Conservation (phyloP, 1,139 yeast species). For the Nakaseomyces glabratus region DNA sequence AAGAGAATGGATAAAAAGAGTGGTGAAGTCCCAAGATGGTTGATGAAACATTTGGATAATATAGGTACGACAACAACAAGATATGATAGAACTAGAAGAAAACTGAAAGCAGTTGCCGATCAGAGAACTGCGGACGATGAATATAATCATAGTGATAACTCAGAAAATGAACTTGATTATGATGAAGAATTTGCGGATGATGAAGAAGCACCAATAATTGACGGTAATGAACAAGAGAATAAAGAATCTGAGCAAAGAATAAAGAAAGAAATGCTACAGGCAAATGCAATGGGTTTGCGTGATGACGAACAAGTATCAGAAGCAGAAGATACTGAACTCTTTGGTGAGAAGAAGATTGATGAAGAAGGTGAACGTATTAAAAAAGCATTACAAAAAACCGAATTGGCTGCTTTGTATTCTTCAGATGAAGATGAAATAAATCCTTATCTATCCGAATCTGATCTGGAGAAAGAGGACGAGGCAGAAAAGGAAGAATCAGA, state of each 20-base stretch:
- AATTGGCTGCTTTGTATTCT: constrained; percentile 82
- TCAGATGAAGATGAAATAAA: constrained; percentile 67
- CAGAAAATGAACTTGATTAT: constrained; percentile 85
- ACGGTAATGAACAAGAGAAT: constrained; percentile 92
- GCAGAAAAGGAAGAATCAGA: constrained; percentile 40
- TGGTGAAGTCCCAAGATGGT: constrained; percentile 82
- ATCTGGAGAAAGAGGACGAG: constrained; percentile 51
- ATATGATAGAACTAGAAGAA: constrained; percentile 37
- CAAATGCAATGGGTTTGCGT: constrained; percentile 61
- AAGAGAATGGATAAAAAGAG: constrained; percentile 78
- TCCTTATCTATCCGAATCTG: constrained; percentile 73
- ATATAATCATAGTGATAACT: constrained; percentile 50
- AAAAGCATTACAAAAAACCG: constrained; percentile 76
- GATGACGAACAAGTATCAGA: constrained; percentile 50
- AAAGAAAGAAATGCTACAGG: constrained; percentile 82
- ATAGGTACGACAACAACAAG: constrained; percentile 40
- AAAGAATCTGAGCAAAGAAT: constrained; percentile 81
- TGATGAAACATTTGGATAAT: constrained; percentile 82
- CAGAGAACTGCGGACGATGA: constrained; percentile 35
- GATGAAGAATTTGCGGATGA: constrained; percentile 98
- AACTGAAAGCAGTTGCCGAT: constrained; percentile 49
- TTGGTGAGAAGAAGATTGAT: constrained; percentile 71
- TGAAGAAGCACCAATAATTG: constrained; percentile 97
- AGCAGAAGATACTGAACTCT: constrained; percentile 45
- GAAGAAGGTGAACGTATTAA: constrained; percentile 84